Base-by-base conservation (phyloP, 1,284 basidiomycete genomes). In the Leccinum fallax region DNA sequence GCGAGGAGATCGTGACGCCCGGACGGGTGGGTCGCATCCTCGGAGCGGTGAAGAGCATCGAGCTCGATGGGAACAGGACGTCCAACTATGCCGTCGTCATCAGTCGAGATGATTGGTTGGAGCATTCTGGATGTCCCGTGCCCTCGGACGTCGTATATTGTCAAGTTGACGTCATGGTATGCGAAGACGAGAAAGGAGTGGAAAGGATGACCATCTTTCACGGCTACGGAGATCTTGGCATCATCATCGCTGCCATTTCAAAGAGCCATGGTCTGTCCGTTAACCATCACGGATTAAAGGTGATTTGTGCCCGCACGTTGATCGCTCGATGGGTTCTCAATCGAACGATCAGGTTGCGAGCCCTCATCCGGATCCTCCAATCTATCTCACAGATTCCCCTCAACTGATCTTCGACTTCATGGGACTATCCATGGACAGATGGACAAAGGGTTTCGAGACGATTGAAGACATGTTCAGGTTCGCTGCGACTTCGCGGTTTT, bases 151-250 rank as follows among this genome's bases (percentile, higher is more conserved):
- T 76, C 21, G 75, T 80, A 38, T 85, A 73, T 56, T 67, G 70
- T 51, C 79, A 90, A 77, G 82, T 90, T 15, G 89, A 90, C 66
- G 79, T 90, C 26, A 80, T 83, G 64, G 81, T 87, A 4, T 88
- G 86, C 65, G 70, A 66, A 4, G 79, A 83, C 69, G 71, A 76
- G 65, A 77, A 74, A 21, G 83, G 84, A 66, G 83, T 75, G 70
- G 77, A 85, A 32, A 76, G 84, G 19, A 71, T 83, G 19, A 66
- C 79, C 10, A 82, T 88, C 71, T 83, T 84, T 68, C 80, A 85
- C 61, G 81, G 82, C 3, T 90, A 88, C 66, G 89, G 89, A 2
- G 89, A 90, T 66, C 74, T 89, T 6, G 85, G 85, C 0, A 87
- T 89, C 83, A 87, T 90, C 21, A 71, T 90, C 54, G 82, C 83